Percentiles rank a stretch among this genome's conserved stretches.
Evolutionary conservation across 2,329 filamentous ascomycete genomes (phyloP).

Genomic region (Leptosphaerulina australis): DNA sequence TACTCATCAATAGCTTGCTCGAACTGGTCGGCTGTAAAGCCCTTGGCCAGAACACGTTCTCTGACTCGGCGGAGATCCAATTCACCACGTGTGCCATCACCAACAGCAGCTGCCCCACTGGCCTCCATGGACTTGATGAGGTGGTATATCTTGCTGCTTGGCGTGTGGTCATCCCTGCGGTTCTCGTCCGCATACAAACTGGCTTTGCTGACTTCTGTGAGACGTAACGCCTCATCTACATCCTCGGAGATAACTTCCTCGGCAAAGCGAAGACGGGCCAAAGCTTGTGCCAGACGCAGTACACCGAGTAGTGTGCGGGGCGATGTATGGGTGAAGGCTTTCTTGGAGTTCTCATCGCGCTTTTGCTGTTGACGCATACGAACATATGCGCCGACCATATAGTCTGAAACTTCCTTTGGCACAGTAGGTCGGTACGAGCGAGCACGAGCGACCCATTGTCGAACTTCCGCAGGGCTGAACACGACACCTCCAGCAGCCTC

Average conservation of each 20-base stretch:
- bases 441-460: slow-evolving; percentile 93
- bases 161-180: slow-evolving; percentile 69
- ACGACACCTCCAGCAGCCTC: slow-evolving; percentile 71
- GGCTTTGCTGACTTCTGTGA: slow-evolving; percentile 93
- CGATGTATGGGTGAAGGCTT: slow-evolving; percentile 92
- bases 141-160: slow-evolving; percentile 91
- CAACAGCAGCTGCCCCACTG: slow-evolving; percentile 78
- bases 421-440: slow-evolving; percentile 87
- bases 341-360: slow-evolving; percentile 86
- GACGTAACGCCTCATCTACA: slow-evolving; percentile 89
- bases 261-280: slow-evolving; percentile 89
- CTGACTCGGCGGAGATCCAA: slow-evolving; percentile 86
- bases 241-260: slow-evolving; percentile 86
- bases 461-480: slow-evolving; percentile 90
- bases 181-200: slow-evolving; percentile 76
- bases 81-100: slow-evolving; percentile 74
- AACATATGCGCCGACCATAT: slow-evolving; percentile 96
- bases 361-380: slow-evolving; percentile 91
- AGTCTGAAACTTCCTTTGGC: slow-evolving; percentile 85
- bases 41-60: slow-evolving; percentile 91
- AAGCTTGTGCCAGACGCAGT: slow-evolving; percentile 88
- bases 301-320: slow-evolving; percentile 92
- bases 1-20: slow-evolving; percentile 87
- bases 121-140: slow-evolving; percentile 88
- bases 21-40: slow-evolving; percentile 95